phyloP scores from a whole-genome alignment of 768 basidiomycete species.

The Podaxis sp. region DNA sequence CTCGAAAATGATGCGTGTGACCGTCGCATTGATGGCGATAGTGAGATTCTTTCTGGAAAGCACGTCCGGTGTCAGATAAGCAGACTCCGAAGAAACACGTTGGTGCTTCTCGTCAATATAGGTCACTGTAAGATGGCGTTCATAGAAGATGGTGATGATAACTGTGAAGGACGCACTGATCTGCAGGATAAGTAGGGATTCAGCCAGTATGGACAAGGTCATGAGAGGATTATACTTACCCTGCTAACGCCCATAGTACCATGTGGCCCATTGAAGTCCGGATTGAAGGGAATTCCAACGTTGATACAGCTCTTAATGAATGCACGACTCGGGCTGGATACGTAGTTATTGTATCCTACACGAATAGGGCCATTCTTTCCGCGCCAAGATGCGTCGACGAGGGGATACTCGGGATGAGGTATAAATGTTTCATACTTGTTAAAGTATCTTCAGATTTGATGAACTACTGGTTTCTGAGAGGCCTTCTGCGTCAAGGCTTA shows the following conservation, averaged over 20 bases:
- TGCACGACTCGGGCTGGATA: conserved; percentile 42
- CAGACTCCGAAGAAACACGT: conserved; percentile 59
- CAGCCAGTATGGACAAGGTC: neutral
- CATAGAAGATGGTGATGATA: neutral
- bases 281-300: conserved; percentile 56
- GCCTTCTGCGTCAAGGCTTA: conserved; percentile 29
- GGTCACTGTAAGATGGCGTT: conserved; percentile 48
- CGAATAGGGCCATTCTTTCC: conserved; percentile 58
- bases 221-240: conserved; percentile 32
- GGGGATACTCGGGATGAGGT: conserved; percentile 49
- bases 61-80: conserved; percentile 63
- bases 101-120: conserved; percentile 51
- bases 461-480: neutral
- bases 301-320: conserved; percentile 57
- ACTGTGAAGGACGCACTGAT: conserved; percentile 26
- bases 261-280: conserved; percentile 59
- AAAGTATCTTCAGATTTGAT: conserved; percentile 48
- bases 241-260: conserved; percentile 64
- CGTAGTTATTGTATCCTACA: conserved; percentile 55
- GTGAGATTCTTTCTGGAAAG: conserved; percentile 60
- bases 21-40: conserved; percentile 50
- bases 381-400: conserved; percentile 46
- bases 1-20: conserved; percentile 53
- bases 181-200: conserved; percentile 15
- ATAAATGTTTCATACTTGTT: conserved; percentile 53